Evolutionary conservation across 768 basidiomycete species (phyloP), one percentile per base, ranked within the genome.

Genomic region (Termitomyces sp.): DNA sequence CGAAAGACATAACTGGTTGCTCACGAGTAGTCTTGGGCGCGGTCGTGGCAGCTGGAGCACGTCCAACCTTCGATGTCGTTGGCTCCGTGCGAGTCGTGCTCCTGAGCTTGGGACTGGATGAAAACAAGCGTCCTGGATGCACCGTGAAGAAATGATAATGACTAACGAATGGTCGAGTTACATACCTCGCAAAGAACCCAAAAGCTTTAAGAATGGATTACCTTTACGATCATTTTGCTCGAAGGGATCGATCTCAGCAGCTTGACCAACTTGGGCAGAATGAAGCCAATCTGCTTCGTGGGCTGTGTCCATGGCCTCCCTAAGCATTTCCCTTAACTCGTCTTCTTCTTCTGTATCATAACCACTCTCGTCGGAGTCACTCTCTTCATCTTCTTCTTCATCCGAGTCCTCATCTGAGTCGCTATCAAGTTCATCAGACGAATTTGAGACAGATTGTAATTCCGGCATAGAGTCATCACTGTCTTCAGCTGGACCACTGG

Each of bases 141-240:
- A 44, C 39, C 16, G 0, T 57, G 13, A 18, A 46, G 50, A 35
- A 7, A 40, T 20, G 33, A 36, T 2, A 53, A 58, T 7, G 9
- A 20, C 11, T 22, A 32, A 32, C 51, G 24, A 2, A 20, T 42
- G 16, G 4, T 49, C 18, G 45, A 20, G 42, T 16, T 7, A 63
- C 73, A 39, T 58, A 87, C 91, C 92, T 83, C 87, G 81, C 60
- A 94, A 70, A 15, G 89, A 87, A 39, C 87, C 87, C 64, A 94
- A 76, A 39, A 92, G 72, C 69, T 87, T 92, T 66, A 93, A 71
- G 71, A 94, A 92, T 0, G 91, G 89, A 68, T 94, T 94, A 20
- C 80, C 83, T 68, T 87, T 87, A 56, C 80, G 77, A 56, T 83
- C 80, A 24, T 86, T 70, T 44, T 42, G 54, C 44, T 77, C 70